phyloP scores from a whole-genome alignment of 352 stramenopile genomes.

The Blastocystis sp. region DNA sequence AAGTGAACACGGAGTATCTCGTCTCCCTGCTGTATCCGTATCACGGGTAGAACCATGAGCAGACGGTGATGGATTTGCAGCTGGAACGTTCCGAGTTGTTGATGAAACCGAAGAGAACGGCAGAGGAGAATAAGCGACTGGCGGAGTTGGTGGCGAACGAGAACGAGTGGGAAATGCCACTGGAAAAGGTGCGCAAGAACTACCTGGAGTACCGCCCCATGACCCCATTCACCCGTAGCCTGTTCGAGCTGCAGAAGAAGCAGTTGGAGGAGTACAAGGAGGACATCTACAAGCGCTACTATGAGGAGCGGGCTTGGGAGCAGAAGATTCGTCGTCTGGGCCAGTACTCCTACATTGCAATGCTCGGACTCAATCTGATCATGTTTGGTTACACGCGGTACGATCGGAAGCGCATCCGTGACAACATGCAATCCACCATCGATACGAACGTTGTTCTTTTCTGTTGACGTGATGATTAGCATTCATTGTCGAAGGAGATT shows the following conservation, averaged over 20 bases:
- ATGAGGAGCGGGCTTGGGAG: constrained; percentile 56
- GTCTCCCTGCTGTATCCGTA: not conserved
- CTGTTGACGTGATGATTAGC: not conserved
- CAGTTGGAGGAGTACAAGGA: constrained; percentile 64
- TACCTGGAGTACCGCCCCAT: constrained; percentile 4
- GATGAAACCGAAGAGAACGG: constrained; percentile 42
- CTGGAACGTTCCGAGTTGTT: constrained; percentile 46
- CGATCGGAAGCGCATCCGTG: constrained; percentile 43
- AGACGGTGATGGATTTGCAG: constrained; percentile 55
- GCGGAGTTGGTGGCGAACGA: constrained; percentile 58
- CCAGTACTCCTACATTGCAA: constrained; percentile 59
- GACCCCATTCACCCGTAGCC: not conserved
- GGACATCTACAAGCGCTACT: constrained; percentile 62
- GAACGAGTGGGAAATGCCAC: constrained; percentile 48
- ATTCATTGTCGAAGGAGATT: constrained; percentile 25
- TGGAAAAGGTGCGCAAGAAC: constrained; percentile 40
- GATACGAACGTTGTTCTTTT: constrained; percentile 15
- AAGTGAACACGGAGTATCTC: constrained; percentile 36
- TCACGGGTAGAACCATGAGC: constrained; percentile 20
- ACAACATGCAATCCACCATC: constrained; percentile 55
- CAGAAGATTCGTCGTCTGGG: constrained; percentile 59
- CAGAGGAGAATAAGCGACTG: constrained; percentile 48
- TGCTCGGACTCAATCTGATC: constrained; percentile 41
- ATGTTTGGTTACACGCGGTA: constrained; percentile 53
- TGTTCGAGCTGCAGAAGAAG: constrained; percentile 52